Evolutionary conservation across 352 stramenopile genomes (phyloP).

Genomic region (Phytophthora hybrid): DNA sequence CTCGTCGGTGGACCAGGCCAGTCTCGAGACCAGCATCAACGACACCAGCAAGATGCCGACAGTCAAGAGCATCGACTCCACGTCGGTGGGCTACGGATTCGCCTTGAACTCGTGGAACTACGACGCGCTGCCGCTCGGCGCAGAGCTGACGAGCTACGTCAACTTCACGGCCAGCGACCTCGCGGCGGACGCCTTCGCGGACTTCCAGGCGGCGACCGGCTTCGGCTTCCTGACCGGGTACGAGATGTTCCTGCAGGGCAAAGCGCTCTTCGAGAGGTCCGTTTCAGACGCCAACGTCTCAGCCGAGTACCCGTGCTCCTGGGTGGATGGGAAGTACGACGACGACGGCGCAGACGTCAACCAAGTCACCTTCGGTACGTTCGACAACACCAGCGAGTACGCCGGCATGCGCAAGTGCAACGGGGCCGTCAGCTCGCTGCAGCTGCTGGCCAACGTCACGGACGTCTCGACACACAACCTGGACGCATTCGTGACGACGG

Average conservation of each 20-base stretch:
- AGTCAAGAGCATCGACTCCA: slow-evolving; percentile 43
- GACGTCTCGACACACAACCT: slow-evolving; percentile 40
- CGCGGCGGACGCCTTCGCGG: slow-evolving; percentile 7
- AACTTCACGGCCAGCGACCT: slow-evolving; percentile 26
- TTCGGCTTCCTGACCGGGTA: slow-evolving; percentile 41
- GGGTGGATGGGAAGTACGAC: slow-evolving; percentile 33
- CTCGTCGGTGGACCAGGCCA: background rate
- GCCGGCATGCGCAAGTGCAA: slow-evolving; percentile 38
- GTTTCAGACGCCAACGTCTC: slow-evolving; percentile 48
- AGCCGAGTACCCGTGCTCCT: slow-evolving; percentile 41
- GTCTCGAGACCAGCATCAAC: slow-evolving; percentile 20
- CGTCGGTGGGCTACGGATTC: slow-evolving; percentile 51
- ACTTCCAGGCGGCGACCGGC: slow-evolving; percentile 28
- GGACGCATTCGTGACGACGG: slow-evolving; percentile 27
- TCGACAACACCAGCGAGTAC: slow-evolving; percentile 33
- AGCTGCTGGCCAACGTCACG: slow-evolving; percentile 33
- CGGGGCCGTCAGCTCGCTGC: slow-evolving; percentile 44
- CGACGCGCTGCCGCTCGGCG: slow-evolving; percentile 41
- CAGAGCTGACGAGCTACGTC: slow-evolving; percentile 19
- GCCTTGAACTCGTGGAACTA: slow-evolving; percentile 51
- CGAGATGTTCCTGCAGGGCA: slow-evolving; percentile 55
- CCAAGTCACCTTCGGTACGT: slow-evolving; percentile 23
- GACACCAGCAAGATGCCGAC: slow-evolving; percentile 41
- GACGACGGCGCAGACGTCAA: slow-evolving; percentile 17
- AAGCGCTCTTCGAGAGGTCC: slow-evolving; percentile 47